These are phyloP conservation scores for Zizania latifolia DNA, from an alignment of 176 grass and related monocot genomes.

Conservation along the genomic window DNA sequence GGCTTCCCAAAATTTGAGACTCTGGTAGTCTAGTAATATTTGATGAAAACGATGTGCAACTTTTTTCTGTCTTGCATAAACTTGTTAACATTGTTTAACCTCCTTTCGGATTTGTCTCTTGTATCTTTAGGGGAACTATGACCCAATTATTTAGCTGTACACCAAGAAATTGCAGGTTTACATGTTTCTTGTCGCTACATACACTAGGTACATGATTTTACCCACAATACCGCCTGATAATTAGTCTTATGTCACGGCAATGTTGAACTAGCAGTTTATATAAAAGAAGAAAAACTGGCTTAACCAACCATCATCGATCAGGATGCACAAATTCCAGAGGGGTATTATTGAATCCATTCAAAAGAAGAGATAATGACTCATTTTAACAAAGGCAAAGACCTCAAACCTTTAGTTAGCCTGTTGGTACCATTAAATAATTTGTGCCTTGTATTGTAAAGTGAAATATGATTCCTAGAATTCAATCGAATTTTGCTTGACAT, in stretches of 20 bases:
- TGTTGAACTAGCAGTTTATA: background rate
- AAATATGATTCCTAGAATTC: background rate
- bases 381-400: background rate
- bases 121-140: background rate
- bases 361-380: too few relatives aligned
- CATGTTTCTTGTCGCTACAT: background rate
- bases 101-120: background rate
- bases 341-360: background rate
- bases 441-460: background rate
- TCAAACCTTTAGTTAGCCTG: background rate
- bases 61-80: background rate
- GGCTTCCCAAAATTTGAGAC: background rate
- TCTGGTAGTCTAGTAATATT: background rate
- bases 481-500: background rate
- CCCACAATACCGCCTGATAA: background rate
- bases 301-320: background rate
- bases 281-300: background rate
- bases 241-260: background rate
- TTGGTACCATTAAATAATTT: background rate
- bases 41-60: background rate
- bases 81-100: conserved; percentile 2
- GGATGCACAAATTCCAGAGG: background rate
- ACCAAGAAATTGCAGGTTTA: background rate
- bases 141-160: background rate
- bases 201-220: background rate